phyloP scores from a whole-genome alignment of 306 rosid species.

The Rosa chinensis region DNA sequence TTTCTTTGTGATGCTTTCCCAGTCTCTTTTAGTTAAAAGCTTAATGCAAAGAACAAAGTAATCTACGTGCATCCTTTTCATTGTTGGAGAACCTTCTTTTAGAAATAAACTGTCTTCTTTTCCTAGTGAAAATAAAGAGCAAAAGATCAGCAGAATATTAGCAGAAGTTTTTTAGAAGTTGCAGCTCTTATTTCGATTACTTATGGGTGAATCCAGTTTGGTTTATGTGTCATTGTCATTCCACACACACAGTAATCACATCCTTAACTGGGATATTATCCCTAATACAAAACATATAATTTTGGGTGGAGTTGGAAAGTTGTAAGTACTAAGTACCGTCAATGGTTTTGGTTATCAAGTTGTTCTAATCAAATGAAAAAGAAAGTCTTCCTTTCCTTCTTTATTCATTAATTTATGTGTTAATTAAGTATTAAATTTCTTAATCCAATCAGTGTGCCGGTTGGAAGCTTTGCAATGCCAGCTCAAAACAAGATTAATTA shows the following conservation, averaged over 20 bases:
- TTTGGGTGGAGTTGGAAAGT: constrained; percentile 21
- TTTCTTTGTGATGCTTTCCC: constrained; percentile 38
- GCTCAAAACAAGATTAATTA: constrained; percentile 14
- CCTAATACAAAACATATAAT: background rate
- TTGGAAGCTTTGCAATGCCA: constrained; percentile 28
- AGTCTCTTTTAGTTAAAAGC: constrained; percentile 29
- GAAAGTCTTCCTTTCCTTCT: constrained; percentile 28
- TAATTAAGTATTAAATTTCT: background rate
- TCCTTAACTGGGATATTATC: background rate
- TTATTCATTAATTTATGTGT: background rate
- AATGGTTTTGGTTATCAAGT: constrained; percentile 17
- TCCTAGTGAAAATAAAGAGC: background rate
- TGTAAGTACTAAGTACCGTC: constrained; percentile 9
- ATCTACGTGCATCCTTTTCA: constrained; percentile 11
- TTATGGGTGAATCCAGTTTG: background rate
- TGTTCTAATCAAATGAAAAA: constrained; percentile 23
- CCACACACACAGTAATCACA: background rate
- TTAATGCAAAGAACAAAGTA: constrained; percentile 19
- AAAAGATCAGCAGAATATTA: background rate
- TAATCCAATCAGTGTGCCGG: constrained; percentile 23
- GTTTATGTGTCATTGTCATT: background rate
- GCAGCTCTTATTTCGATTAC: background rate
- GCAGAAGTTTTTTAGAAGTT: background rate
- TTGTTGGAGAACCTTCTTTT: constrained; percentile 21
- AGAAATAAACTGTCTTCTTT: background rate